Evolutionary conservation across 2,329 filamentous ascomycete species (phyloP).

Genomic region (Eutypa lata): DNA sequence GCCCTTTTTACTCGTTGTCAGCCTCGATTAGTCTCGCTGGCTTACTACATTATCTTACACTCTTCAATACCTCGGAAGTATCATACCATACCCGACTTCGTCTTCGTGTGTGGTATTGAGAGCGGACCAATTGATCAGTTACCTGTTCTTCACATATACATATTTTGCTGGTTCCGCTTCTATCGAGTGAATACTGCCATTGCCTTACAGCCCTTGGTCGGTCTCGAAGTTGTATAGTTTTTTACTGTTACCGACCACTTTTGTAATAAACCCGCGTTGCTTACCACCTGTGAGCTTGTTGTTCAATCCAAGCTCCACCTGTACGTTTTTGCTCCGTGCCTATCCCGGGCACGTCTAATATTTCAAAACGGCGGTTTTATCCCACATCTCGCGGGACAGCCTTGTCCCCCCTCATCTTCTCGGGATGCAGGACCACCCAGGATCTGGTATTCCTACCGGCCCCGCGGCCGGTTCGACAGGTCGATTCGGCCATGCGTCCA

Average conservation of each 20-base stretch:
- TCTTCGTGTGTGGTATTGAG: constrained; percentile 18
- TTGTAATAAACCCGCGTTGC: constrained; percentile 27
- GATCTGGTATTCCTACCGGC: constrained; percentile 56
- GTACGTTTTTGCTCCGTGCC: constrained; percentile 33
- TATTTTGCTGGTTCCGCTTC: constrained; percentile 18
- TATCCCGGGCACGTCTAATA: constrained; percentile 52
- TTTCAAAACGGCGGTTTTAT: constrained; percentile 79
- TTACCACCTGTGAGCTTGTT: constrained; percentile 22
- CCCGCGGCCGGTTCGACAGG: constrained; percentile 50
- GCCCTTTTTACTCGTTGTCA: neutral
- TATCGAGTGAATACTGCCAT: constrained; percentile 22
- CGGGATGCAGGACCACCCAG: constrained; percentile 86
- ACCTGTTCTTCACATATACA: constrained; percentile 26
- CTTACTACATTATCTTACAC: neutral
- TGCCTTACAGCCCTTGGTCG: constrained; percentile 19
- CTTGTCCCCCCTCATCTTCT: constrained; percentile 83
- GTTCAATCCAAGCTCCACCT: constrained; percentile 21
- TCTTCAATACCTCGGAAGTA: neutral
- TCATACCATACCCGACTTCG: neutral
- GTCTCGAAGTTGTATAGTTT: constrained; percentile 21
- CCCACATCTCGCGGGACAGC: constrained; percentile 75
- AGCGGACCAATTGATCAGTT: constrained; percentile 13
- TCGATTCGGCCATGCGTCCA: constrained; percentile 73
- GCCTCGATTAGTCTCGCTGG: neutral
- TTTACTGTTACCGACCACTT: constrained; percentile 22